Evolutionary conservation across 139 green algal species (phyloP).

Genomic region (Yamagishiella unicocca): DNA sequence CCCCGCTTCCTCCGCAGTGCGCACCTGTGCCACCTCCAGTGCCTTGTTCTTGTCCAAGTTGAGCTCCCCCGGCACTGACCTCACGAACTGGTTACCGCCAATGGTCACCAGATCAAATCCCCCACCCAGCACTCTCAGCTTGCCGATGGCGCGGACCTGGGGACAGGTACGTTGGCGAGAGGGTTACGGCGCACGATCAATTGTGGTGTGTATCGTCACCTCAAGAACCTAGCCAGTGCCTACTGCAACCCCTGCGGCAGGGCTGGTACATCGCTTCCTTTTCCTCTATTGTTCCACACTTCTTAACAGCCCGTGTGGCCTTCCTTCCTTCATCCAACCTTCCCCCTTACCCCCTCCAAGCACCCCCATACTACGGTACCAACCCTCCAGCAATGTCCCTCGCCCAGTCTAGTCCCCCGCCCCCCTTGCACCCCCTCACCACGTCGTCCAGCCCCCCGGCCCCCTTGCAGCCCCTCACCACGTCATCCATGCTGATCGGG

Average conservation of each 20-base stretch:
- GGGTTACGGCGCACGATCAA: no score
- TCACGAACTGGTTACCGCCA: constrained; percentile 70
- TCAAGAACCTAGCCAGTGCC: no score
- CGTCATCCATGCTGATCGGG: constrained; percentile 79
- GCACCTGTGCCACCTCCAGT: constrained; percentile 78
- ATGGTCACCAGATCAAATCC: constrained; percentile 83
- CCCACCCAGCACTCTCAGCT: constrained; percentile 80
- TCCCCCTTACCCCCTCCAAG: no score
- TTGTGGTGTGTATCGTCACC: no score
- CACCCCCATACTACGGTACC: no score
- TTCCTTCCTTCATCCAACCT: no score
- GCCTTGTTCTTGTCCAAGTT: constrained; percentile 86
- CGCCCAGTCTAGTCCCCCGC: neutral
- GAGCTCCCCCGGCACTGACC: constrained; percentile 86
- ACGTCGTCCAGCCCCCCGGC: neutral
- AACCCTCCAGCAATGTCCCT: neutral
- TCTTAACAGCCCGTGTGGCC: no score
- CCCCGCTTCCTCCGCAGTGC: neutral
- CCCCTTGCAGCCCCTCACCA: constrained; percentile 47
- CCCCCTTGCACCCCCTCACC: neutral
- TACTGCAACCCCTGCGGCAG: no score
- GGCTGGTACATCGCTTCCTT: no score
- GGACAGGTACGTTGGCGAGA: no score
- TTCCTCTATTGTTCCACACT: no score
- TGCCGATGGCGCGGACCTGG: constrained; percentile 80